Evolutionary conservation across 164 flowering plant genomes (phyloP).

Genomic region (Vitis vinifera): DNA sequence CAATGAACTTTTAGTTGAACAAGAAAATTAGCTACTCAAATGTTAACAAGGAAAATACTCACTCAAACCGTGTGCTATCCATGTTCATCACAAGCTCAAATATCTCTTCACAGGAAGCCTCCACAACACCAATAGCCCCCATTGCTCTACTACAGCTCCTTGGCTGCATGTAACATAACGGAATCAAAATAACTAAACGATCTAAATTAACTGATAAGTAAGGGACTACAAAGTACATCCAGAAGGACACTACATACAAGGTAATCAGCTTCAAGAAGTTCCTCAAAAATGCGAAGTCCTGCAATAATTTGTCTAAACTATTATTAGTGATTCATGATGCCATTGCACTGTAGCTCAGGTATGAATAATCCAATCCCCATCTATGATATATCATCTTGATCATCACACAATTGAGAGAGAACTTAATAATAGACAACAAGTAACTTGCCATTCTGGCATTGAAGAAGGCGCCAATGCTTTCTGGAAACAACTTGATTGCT

Average conservation of each 20-base stretch:
- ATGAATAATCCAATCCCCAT: background rate
- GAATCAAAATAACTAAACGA: too few species aligned
- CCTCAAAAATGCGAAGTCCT: slow-evolving; percentile 99
- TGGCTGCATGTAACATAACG: slow-evolving; percentile 52
- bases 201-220: background rate
- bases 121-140: slow-evolving; percentile 99
- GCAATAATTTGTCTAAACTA: slow-evolving; percentile 18
- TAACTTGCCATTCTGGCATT: slow-evolving; percentile 87
- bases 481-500: slow-evolving; percentile 75
- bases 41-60: slow-evolving; percentile 29
- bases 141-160: slow-evolving; percentile 99
- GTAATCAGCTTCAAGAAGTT: slow-evolving; percentile 95
- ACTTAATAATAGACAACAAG: background rate
- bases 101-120: slow-evolving; percentile 96
- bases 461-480: slow-evolving; percentile 95
- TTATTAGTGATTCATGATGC: background rate
- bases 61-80: slow-evolving; percentile 98
- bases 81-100: slow-evolving; percentile 99
- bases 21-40: too few species aligned
- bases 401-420: background rate
- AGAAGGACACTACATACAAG: slow-evolving; percentile 54
- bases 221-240: background rate
- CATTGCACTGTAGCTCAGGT: background rate
- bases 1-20: too few species aligned
- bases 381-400: background rate